Base-by-base conservation (phyloP, 2,329 filamentous ascomycete genomes). In the Cordyceps sp. region DNA sequence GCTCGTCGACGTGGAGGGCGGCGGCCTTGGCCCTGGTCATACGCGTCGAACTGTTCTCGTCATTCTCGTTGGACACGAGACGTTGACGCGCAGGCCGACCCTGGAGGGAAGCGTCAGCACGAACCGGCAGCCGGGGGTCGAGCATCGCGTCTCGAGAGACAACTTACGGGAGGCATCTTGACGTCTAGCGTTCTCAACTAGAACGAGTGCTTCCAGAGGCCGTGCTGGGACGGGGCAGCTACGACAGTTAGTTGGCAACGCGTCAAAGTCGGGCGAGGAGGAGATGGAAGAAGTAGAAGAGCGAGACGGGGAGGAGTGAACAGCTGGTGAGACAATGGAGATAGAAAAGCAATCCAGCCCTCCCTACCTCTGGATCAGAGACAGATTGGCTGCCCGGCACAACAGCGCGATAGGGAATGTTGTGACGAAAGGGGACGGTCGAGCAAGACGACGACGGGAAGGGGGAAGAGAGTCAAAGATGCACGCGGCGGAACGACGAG, bases 1-100 rank as follows among this genome's bases (percentile, higher is more conserved):
- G 54, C 46, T 78, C 78, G 44, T 78, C 76, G 44, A 64, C 69
- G 49, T 62, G 66, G 70, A 70, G 66, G 30, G 80, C 78, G 36
- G 84, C 83, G 32, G 85, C 76, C 63, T 96, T 94, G 43, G 90
- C 86, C 61, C 90, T 75, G 47, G 90, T 96, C 53, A 94, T 64
- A 61, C 86, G 84, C 59, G 80, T 83, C 38, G 80, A 75, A 36
- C 65, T 70, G 55, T 93, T 93, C 64, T 94, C 90, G 55, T 94
- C 88, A 53, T 94, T 94, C 65, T 94, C 86, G 57, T 92, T 90
- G 42, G 78, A 79, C 47, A 78, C 69, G 54, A 75, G 70, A 59
- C 85, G 78, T 54, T 75, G 70, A 58, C 79, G 73, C 48, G 74
- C 65, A 53, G 71, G 64, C 58, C 81, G 78, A 64, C 67, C 70